phyloP scores from a whole-genome alignment of 805 yeast species.

The Nakazawaea anatomiae region DNA sequence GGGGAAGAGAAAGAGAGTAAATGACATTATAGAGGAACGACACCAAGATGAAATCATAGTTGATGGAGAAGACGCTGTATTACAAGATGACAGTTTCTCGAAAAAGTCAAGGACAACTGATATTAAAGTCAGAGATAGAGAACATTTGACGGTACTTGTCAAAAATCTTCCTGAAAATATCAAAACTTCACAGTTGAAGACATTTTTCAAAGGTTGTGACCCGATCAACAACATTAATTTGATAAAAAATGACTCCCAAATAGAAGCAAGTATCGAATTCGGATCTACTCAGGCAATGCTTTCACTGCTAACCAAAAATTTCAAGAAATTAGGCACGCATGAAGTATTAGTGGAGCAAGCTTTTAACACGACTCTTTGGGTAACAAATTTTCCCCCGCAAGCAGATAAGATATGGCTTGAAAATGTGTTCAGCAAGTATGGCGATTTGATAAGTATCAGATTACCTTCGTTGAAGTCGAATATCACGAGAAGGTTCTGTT shows the following conservation, averaged over 20 bases:
- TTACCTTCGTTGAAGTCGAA: slow-evolving; percentile 58
- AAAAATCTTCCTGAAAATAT: slow-evolving; percentile 35
- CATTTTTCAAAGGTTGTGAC: slow-evolving; percentile 61
- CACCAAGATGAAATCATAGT: slow-evolving; percentile 6
- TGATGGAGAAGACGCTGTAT: slow-evolving; percentile 8
- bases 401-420: slow-evolving; percentile 33
- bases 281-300: slow-evolving; percentile 38
- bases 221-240: slow-evolving; percentile 30
- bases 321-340: slow-evolving; percentile 36
- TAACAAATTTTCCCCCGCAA: slow-evolving; percentile 66
- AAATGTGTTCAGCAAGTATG: slow-evolving; percentile 32
- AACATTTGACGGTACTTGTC: slow-evolving; percentile 52
- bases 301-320: slow-evolving; percentile 56
- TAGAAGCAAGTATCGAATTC: slow-evolving; percentile 57
- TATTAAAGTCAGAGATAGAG: slow-evolving; percentile 44
- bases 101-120: slow-evolving; percentile 9
- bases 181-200: slow-evolving; percentile 31
- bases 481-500: slow-evolving; percentile 64
- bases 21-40: slow-evolving; percentile 4
- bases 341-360: slow-evolving; percentile 41
- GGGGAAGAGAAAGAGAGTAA: not conserved
- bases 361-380: slow-evolving; percentile 55
- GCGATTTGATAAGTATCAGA: slow-evolving; percentile 44
- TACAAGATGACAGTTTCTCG: not conserved
- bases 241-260: slow-evolving; percentile 9